phyloP scores from a whole-genome alignment of 2,329 filamentous ascomycete genomes.

The Huntiella moniliformis region DNA sequence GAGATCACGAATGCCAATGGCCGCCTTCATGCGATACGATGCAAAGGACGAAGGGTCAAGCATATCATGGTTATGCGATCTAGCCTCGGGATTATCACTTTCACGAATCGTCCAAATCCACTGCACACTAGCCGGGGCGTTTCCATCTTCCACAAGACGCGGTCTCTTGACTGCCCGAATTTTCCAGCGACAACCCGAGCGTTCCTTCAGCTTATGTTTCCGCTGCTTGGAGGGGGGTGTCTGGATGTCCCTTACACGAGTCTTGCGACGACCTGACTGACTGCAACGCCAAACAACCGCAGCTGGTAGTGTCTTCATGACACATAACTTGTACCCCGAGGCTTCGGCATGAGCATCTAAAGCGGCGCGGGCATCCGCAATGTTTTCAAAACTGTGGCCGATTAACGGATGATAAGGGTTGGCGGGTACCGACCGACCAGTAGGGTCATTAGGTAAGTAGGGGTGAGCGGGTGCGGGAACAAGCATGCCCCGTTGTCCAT shows the following conservation, averaged over 20 bases:
- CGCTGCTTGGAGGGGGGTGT: slow-evolving; percentile 10
- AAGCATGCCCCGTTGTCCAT: slow-evolving; percentile 6
- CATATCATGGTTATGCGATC: slow-evolving; percentile 10
- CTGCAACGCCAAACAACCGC: slow-evolving; percentile 11
- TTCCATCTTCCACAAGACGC: slow-evolving; percentile 12
- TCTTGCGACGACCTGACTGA: slow-evolving; percentile 9
- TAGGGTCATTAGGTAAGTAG: slow-evolving; percentile 10
- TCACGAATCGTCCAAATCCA: slow-evolving; percentile 12
- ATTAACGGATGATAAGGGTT: slow-evolving; percentile 11
- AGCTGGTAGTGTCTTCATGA: slow-evolving; percentile 11
- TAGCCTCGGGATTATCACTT: slow-evolving; percentile 11
- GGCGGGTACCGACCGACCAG: slow-evolving; percentile 9
- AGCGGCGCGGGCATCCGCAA: slow-evolving; percentile 7
- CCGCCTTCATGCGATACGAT: slow-evolving; percentile 11
- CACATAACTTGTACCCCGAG: slow-evolving; percentile 10
- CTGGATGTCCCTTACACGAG: neutral
- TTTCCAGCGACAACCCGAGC: slow-evolving; percentile 11
- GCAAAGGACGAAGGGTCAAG: slow-evolving; percentile 10
- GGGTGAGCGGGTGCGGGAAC: slow-evolving; percentile 9
- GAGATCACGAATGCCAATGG: slow-evolving; percentile 8
- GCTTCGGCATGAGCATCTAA: slow-evolving; percentile 11
- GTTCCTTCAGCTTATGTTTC: slow-evolving; percentile 10
- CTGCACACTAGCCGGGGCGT: slow-evolving; percentile 13
- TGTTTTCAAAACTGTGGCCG: slow-evolving; percentile 10
- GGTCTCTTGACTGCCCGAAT: slow-evolving; percentile 11